These are phyloP conservation scores for Amoebophrya sp. DNA, from an alignment of 169 alveolate species.

Conservation along the genomic window DNA sequence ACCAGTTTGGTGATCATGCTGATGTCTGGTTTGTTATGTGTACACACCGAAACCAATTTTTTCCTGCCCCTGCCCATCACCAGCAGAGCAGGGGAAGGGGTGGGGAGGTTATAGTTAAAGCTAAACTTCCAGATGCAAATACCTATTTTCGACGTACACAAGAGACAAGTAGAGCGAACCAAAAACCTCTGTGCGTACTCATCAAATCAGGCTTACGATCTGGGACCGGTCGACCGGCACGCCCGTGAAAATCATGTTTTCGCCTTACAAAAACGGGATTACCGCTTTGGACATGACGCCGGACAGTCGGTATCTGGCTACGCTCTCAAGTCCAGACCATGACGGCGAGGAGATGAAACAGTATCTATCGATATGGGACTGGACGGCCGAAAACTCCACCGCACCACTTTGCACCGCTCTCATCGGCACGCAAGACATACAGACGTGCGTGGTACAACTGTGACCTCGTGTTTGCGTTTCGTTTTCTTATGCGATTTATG, in stretches of 20 bases:
- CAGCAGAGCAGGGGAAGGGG: conserved; percentile 60
- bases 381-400: neutral
- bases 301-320: conserved; percentile 21
- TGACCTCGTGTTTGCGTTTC: neutral
- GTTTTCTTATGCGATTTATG: neutral
- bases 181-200: too few relatives aligned
- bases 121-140: too few relatives aligned
- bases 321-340: conserved; percentile 16
- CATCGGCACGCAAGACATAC: conserved; percentile 32
- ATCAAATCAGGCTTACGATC: too few relatives aligned
- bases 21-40: neutral
- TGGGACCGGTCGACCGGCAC: too few relatives aligned
- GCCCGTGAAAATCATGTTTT: too few relatives aligned
- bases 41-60: too few relatives aligned
- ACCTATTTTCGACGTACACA: too few relatives aligned
- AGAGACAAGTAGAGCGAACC: too few relatives aligned
- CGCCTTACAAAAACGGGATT: conserved; percentile 43
- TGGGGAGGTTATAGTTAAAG: too few relatives aligned
- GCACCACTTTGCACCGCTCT: conserved; percentile 25
- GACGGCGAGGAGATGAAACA: neutral
- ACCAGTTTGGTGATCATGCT: neutral
- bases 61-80: neutral
- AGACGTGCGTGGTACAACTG: neutral
- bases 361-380: neutral
- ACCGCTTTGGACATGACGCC: conserved; percentile 48